Conservation (phyloP, 2,329 filamentous ascomycete genomes). For the Fusarium abutilonis region DNA sequence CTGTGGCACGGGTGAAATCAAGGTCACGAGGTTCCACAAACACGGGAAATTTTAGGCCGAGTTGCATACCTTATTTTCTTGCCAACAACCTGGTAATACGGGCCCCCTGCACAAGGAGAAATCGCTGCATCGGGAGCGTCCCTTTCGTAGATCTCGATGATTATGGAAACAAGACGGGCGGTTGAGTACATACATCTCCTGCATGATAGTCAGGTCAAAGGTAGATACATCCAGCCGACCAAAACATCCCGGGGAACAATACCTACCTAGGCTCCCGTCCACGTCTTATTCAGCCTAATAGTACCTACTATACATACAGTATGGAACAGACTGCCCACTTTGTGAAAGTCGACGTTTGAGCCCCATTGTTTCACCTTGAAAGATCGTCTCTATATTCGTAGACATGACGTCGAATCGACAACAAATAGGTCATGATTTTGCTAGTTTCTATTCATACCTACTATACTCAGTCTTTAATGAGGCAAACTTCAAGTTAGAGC, state of each 20-base stretch:
- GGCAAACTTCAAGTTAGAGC: not conserved
- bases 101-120: constrained; percentile 19
- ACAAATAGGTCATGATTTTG: not conserved
- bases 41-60: constrained; percentile 25
- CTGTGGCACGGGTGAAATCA: constrained; percentile 22
- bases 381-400: constrained; percentile 15
- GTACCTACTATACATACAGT: not conserved
- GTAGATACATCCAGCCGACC: constrained; percentile 11
- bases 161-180: constrained; percentile 28
- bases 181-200: constrained; percentile 10
- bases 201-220: constrained; percentile 17
- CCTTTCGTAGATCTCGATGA: constrained; percentile 34
- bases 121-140: constrained; percentile 1
- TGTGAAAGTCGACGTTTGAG: not conserved
- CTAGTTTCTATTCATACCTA: constrained; percentile 5
- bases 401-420: constrained; percentile 26
- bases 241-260: not conserved
- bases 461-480: not conserved
- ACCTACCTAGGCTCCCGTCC: constrained; percentile 9
- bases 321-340: not conserved
- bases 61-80: not conserved
- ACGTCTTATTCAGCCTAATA: not conserved
- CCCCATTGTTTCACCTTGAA: constrained; percentile 29
- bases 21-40: constrained; percentile 33
- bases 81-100: constrained; percentile 4